phyloP scores from a whole-genome alignment of 2,329 filamentous ascomycete species.

The Phyllachora maydis region DNA sequence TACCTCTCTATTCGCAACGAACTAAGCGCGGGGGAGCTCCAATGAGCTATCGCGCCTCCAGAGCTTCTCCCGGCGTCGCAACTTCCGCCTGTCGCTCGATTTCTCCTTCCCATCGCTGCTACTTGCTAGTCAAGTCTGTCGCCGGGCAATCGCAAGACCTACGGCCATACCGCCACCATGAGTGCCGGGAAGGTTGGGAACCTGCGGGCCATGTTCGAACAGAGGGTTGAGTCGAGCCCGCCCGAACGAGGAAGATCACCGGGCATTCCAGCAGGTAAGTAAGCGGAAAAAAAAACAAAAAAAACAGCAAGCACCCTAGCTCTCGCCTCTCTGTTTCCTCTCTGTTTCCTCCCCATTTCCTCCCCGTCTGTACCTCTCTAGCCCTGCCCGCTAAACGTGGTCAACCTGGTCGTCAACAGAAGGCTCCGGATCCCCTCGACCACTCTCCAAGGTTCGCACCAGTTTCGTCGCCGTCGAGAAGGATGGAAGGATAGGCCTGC shows the following conservation, averaged over 20 bases:
- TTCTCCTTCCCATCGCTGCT: no score
- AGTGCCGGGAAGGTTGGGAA: constrained; percentile 55
- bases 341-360: constrained; percentile 1
- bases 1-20: no score
- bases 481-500: constrained; percentile 33
- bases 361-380: no score
- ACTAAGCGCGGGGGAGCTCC: no score
- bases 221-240: constrained; percentile 42
- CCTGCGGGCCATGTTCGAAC: constrained; percentile 64
- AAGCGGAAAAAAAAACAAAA: no score
- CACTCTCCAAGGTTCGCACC: constrained; percentile 54
- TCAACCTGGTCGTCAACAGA: constrained; percentile 6
- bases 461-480: constrained; percentile 58
- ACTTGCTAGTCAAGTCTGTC: no score
- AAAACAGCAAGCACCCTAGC: no score
- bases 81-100: no score
- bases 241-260: constrained; percentile 53
- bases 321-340: constrained; percentile 4
- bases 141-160: no score
- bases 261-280: constrained; percentile 23
- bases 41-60: no score
- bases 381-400: constrained; percentile 2
- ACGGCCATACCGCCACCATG: constrained; percentile 28
- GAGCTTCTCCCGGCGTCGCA: no score
- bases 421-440: constrained; percentile 32